A percentile compares a stretch with the other conserved stretches of the same genome.
phyloP scores from a whole-genome alignment of 257 asterid genomes.

The Petunia axillaris region DNA sequence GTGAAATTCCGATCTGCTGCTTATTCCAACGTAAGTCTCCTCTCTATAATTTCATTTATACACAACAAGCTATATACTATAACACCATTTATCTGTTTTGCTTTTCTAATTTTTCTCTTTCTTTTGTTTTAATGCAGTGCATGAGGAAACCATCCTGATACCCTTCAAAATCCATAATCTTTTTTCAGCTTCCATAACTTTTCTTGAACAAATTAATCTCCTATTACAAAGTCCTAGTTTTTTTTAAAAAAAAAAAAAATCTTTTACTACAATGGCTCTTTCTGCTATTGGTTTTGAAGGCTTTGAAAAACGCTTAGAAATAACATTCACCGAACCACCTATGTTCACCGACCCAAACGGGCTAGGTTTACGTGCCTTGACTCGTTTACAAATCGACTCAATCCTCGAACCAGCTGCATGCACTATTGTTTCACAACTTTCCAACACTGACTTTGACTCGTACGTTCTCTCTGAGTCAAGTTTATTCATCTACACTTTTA shows the following conservation, averaged over 20 bases:
- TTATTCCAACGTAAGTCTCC: conserved; percentile 45
- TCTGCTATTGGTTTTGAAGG: conserved; percentile 57
- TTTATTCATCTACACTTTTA: conserved; percentile 46
- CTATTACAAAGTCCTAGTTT: not conserved
- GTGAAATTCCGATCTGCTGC: conserved; percentile 55
- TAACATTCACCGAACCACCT: conserved; percentile 37
- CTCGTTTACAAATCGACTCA: conserved; percentile 41
- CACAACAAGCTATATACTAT: not conserved
- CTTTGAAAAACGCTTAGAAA: conserved; percentile 53
- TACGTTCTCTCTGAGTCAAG: conserved; percentile 60
- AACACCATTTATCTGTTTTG: not conserved
- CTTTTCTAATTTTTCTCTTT: not conserved
- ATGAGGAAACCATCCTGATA: conserved; percentile 51
- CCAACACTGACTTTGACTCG: conserved; percentile 47
- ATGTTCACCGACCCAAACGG: conserved; percentile 36
- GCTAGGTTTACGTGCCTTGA: conserved; percentile 43
- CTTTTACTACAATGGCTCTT: conserved; percentile 29
- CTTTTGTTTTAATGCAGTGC: conserved; percentile 37
- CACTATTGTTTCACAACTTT: conserved; percentile 50
- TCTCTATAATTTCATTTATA: not conserved
- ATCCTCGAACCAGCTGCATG: conserved; percentile 53
- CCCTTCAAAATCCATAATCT: not conserved
- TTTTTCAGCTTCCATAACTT: too few species aligned
- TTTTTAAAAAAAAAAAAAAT: not conserved
- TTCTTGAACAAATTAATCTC: too few species aligned